Evolutionary conservation across 2,329 filamentous ascomycete species (phyloP).

Genomic region (Botrytis pseudocinerea): DNA sequence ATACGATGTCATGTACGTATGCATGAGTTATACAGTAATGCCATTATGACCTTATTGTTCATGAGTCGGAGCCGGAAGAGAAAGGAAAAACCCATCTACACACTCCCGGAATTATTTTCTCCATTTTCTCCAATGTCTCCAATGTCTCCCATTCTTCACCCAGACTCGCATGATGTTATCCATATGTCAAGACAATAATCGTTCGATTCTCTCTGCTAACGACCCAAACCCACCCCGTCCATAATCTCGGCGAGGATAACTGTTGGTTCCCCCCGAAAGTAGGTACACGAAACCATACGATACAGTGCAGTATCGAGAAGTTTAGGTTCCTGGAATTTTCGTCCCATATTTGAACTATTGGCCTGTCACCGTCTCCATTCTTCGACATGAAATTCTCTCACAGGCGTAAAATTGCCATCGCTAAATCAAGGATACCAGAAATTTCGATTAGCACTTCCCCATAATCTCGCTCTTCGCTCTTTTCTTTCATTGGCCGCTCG

Average conservation of each 20-base stretch:
- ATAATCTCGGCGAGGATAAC: conserved; percentile 14
- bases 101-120: conserved; percentile 2
- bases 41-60: neutral
- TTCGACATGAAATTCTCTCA: neutral
- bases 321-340: neutral
- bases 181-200: neutral
- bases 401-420: conserved; percentile 1
- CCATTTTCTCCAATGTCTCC: neutral
- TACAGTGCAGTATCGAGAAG: neutral
- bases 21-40: neutral
- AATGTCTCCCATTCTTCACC: conserved; percentile 1
- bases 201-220: neutral
- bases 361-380: neutral
- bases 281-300: neutral
- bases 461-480: conserved; percentile 19
- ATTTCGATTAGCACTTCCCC: conserved; percentile 1
- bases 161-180: conserved; percentile 1
- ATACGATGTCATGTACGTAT: neutral
- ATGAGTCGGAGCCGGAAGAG: neutral
- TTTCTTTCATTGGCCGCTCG: conserved; percentile 12
- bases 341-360: neutral
- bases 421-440: conserved; percentile 1
- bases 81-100: neutral
- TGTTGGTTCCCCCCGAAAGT: conserved; percentile 5
- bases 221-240: neutral